phyloP scores from a whole-genome alignment of 306 rosid genomes.

The Dalbergia oliveri region DNA sequence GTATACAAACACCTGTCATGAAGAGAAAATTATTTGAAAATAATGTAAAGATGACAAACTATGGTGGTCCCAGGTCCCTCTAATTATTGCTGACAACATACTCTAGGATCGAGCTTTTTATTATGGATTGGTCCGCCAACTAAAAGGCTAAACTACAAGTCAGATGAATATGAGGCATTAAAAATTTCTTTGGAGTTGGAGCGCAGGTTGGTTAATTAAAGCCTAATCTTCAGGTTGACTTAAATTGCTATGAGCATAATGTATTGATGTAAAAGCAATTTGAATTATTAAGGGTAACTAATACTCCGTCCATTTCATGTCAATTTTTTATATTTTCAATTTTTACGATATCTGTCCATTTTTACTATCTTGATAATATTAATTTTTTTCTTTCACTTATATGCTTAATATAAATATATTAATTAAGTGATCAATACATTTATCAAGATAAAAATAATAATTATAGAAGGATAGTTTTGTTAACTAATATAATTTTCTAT shows the following conservation, averaged over 20 bases:
- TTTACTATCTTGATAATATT: too few relatives aligned
- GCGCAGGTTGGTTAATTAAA: not conserved
- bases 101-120: constrained; percentile 21
- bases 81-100: constrained; percentile 26
- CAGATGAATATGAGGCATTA: not conserved
- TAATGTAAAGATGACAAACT: constrained; percentile 15
- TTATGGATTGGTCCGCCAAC: constrained; percentile 30
- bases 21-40: constrained; percentile 22
- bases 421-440: too few relatives aligned
- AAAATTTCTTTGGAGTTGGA: not conserved
- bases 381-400: too few relatives aligned
- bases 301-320: too few relatives aligned
- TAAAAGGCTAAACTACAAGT: constrained; percentile 3
- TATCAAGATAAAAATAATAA: too few relatives aligned
- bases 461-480: too few relatives aligned
- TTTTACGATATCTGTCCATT: too few relatives aligned
- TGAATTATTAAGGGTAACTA: too few relatives aligned
- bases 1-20: not conserved
- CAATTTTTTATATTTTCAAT: too few relatives aligned
- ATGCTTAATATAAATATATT: too few relatives aligned
- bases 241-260: not conserved
- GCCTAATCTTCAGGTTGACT: not conserved
- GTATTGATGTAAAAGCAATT: not conserved
- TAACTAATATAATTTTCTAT: too few relatives aligned
- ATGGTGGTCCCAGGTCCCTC: constrained; percentile 24